Evolutionary conservation across 2,329 filamentous ascomycete species (phyloP).

Genomic region (Geosmithia flava): DNA sequence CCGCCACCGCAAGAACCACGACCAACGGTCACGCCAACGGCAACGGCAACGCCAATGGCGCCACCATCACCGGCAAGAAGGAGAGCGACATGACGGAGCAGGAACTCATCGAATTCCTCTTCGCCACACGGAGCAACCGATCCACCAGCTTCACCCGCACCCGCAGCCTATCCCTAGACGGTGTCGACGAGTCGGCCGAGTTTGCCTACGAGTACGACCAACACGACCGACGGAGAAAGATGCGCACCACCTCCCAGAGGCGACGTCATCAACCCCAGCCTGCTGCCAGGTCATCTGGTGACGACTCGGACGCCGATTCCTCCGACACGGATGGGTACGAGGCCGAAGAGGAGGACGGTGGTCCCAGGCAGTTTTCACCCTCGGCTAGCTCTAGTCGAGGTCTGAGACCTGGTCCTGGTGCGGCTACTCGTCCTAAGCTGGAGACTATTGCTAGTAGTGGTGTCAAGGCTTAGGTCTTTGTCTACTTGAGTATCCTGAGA

Average conservation of each 20-base stretch:
- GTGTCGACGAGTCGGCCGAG: slow-evolving; percentile 19
- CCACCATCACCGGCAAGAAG: slow-evolving; percentile 31
- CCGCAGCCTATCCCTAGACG: slow-evolving; percentile 25
- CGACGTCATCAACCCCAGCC: slow-evolving; percentile 10
- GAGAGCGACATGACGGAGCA: slow-evolving; percentile 24
- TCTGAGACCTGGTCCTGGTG: slow-evolving; percentile 9
- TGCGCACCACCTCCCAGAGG: not conserved
- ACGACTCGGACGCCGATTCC: slow-evolving; percentile 19
- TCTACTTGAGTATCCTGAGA: no score
- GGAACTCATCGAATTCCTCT: slow-evolving; percentile 30
- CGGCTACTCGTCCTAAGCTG: slow-evolving; percentile 28
- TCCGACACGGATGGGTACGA: slow-evolving; percentile 16
- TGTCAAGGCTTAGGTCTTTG: not conserved
- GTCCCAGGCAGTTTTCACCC: slow-evolving; percentile 7
- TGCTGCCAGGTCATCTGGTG: slow-evolving; percentile 14
- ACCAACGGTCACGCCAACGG: slow-evolving; percentile 24
- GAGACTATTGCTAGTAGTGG: slow-evolving; percentile 36
- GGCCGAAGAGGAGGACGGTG: slow-evolving; percentile 13
- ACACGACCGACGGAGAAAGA: slow-evolving; percentile 8
- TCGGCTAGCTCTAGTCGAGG: not conserved
- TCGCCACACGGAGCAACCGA: slow-evolving; percentile 17
- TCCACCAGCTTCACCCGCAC: slow-evolving; percentile 18
- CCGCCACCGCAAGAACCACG: slow-evolving; percentile 28
- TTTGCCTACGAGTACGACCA: slow-evolving; percentile 9
- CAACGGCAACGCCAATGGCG: slow-evolving; percentile 23